A percentile compares a stretch with the other conserved stretches of the same genome.
phyloP scores from a whole-genome alignment of 2,329 filamentous ascomycete species.

The Coniochaeta hoffmannii region DNA sequence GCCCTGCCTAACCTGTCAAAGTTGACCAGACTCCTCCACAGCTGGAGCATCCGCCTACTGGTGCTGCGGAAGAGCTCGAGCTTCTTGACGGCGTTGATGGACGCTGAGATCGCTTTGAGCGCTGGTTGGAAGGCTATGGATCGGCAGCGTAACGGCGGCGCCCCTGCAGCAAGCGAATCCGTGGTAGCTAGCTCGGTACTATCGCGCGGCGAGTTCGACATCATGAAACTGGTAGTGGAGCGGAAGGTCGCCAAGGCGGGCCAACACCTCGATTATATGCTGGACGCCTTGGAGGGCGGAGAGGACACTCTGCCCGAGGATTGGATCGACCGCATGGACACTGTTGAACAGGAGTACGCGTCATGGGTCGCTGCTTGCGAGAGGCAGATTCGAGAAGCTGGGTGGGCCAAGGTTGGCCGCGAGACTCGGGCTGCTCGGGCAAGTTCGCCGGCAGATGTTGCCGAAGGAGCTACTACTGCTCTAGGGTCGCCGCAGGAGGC shows the following conservation, averaged over 20 bases:
- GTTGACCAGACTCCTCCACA: conserved; percentile 63
- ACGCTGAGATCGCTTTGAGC: conserved; percentile 56
- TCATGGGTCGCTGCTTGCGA: conserved; percentile 78
- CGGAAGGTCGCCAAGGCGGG: conserved; percentile 64
- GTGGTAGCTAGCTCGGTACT: conserved; percentile 15
- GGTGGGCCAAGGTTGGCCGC: conserved; percentile 31
- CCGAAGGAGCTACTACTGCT: conserved; percentile 6
- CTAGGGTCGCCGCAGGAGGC: background rate
- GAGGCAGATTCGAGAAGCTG: conserved; percentile 60
- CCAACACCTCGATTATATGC: conserved; percentile 69
- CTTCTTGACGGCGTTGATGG: conserved; percentile 58
- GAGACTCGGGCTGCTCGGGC: conserved; percentile 8
- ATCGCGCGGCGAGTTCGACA: conserved; percentile 39
- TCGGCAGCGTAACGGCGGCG: conserved; percentile 6
- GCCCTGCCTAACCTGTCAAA: conserved; percentile 74
- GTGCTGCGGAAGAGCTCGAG: conserved; percentile 68
- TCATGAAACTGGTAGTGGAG: conserved; percentile 59
- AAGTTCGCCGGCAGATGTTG: background rate
- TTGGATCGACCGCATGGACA: conserved; percentile 85
- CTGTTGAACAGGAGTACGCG: conserved; percentile 67
- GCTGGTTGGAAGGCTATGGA: conserved; percentile 59
- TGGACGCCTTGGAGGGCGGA: conserved; percentile 78
- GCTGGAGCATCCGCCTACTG: conserved; percentile 70
- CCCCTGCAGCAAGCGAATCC: background rate
- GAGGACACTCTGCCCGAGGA: conserved; percentile 75